These are phyloP conservation scores for Carex cristatella DNA, from an alignment of 176 grass and related monocot genomes.

Conservation along the genomic window DNA sequence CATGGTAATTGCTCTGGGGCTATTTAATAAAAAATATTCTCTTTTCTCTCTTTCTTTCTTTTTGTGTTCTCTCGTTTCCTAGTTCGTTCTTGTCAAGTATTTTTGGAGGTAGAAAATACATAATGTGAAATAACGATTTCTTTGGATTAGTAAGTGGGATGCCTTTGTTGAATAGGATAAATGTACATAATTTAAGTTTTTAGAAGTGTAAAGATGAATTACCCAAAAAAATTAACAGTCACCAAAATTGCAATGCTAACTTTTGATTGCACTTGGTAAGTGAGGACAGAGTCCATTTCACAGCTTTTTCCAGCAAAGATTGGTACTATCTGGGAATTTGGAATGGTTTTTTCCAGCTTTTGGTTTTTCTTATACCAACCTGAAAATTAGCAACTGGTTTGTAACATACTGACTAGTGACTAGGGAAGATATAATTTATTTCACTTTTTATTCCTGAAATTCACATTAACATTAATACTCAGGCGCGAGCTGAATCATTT, in stretches of 20 bases:
- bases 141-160: background rate
- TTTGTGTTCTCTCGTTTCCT: background rate
- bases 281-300: background rate
- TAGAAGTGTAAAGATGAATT: background rate
- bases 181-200: background rate
- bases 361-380: background rate
- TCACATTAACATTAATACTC: background rate
- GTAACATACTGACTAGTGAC: background rate
- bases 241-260: background rate
- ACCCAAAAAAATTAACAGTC: background rate
- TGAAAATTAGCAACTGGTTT: background rate
- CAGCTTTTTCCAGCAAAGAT: background rate
- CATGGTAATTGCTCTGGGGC: slow-evolving; percentile 39
- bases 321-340: background rate
- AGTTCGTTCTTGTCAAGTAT: background rate
- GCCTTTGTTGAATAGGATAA: background rate
- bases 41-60: background rate
- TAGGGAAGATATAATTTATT: background rate
- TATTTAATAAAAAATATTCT: too few relatives aligned
- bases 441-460: background rate
- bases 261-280: background rate
- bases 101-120: background rate
- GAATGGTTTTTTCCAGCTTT: background rate
- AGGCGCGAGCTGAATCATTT: background rate
- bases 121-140: background rate